Evolutionary conservation across 2,329 filamentous ascomycete genomes (phyloP), one percentile per base, ranked within the genome.

Genomic region (Pseudomassariella vexata): DNA sequence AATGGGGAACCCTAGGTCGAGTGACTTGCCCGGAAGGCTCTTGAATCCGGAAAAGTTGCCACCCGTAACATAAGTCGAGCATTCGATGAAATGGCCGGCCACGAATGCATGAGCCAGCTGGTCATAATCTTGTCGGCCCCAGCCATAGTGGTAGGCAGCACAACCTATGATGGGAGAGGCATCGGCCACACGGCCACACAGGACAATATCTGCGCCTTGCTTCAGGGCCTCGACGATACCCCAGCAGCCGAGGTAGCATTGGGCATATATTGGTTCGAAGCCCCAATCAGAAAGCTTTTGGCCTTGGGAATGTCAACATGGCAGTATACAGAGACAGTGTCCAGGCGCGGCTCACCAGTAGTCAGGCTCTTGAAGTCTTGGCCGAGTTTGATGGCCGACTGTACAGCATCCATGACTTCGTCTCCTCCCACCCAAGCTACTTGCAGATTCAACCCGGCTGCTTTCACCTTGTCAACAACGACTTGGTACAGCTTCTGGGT

Each of bases 161-260:
- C 12, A 16, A 10, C 68, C 67, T 19, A 70, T 66, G 2, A 68
- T 64, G 1, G 60, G 62, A 10, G 53, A 55, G 2, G 61, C 60
- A 39, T 62, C 59, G 0, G 57, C 50, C 2, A 60, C 57, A 19
- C 59, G 52, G 8, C 58, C 59, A 34, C 56, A 59, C 18, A 62
- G 52, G 20, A 62, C 48, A 19, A 63, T 59, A 37, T 61, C 52
- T 11, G 55, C 56, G 1, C 57, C 57, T 14, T 40, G 35, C 16
- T 40, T 34, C 11, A 62, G 42, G 6, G 49, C 59, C 30, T 51
- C 50, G 8, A 55, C 50, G 21, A 63, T 62, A 9, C 52, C 57
- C 21, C 53, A 40, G 3, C 62, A 62, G 6, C 66, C 66, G 2
- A 68, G 56, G 38, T 71, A 71, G n/a, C 57, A 65, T 21, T 41